A percentile compares a stretch with the other conserved stretches of the same genome.
Evolutionary conservation across 805 yeast genomes (phyloP).

Genomic region (Scheffersomyces amazonensis): DNA sequence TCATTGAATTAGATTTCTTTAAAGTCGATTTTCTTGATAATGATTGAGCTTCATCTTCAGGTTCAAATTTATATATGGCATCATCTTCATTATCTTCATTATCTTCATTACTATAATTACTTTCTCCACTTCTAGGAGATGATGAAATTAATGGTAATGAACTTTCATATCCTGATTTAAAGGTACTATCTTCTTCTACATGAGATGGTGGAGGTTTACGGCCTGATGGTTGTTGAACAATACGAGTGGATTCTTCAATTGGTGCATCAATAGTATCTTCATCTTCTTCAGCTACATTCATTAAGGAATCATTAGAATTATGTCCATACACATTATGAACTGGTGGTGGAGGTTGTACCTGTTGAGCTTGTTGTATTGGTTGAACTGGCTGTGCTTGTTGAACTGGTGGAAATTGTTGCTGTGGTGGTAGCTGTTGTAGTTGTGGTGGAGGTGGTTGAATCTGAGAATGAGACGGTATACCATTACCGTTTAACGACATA

Average conservation of each 20-base stretch:
- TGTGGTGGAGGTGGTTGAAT: conserved; percentile 5
- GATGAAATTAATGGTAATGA: not conserved
- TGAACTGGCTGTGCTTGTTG: not conserved
- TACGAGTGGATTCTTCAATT: not conserved
- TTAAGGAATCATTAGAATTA: conserved; percentile 28
- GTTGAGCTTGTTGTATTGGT: not conserved
- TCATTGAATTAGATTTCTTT: conserved; percentile 39
- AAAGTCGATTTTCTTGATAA: conserved; percentile 38
- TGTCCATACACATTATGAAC: not conserved
- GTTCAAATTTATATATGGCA: conserved; percentile 28
- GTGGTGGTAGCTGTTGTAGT: not conserved
- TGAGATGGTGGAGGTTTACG: not conserved
- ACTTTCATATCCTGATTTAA: not conserved
- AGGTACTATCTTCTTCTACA: not conserved
- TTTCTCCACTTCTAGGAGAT: not conserved
- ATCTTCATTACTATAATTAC: not conserved
- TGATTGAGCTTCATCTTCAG: conserved; percentile 21
- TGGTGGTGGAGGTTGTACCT: not conserved
- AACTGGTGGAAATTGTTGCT: not conserved
- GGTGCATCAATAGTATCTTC: conserved; percentile 19
- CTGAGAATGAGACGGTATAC: conserved; percentile 3
- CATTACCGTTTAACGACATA: conserved; percentile 21
- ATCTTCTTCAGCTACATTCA: conserved; percentile 34
- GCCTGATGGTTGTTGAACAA: conserved; percentile 2
- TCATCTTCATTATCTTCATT: conserved; percentile 17